A percentile compares a stretch with the other conserved stretches of the same genome.
These are phyloP conservation scores for Penicillium chermesinum DNA, from an alignment of 495 filamentous ascomycete genomes.

Conservation along the genomic window DNA sequence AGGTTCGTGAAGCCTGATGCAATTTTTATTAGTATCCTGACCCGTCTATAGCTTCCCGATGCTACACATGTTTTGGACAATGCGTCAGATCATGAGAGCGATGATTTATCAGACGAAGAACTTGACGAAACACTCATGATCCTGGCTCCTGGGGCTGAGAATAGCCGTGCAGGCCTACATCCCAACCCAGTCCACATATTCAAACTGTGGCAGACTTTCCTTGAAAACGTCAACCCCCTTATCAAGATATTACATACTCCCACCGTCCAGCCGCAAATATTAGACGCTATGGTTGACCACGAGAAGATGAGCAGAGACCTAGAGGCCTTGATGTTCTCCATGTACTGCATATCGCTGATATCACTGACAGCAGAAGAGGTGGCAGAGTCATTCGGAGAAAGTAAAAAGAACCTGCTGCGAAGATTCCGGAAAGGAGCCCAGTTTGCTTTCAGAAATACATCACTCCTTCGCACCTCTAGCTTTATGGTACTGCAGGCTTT, in stretches of 20 bases:
- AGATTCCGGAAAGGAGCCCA: conserved; percentile 41
- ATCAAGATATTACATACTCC: conserved; percentile 68
- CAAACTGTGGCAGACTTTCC: conserved; percentile 63
- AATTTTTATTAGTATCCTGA: neutral
- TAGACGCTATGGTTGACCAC: conserved; percentile 34
- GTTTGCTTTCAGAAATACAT: conserved; percentile 42
- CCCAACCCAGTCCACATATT: conserved; percentile 65
- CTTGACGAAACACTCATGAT: conserved; percentile 20
- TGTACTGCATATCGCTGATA: conserved; percentile 42
- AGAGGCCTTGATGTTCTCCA: conserved; percentile 46
- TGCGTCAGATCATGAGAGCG: conserved; percentile 18
- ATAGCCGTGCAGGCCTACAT: conserved; percentile 43
- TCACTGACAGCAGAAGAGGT: conserved; percentile 37
- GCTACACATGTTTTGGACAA: conserved; percentile 38
- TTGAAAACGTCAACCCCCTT: conserved; percentile 63
- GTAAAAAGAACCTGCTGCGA: conserved; percentile 31
- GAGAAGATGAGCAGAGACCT: conserved; percentile 28
- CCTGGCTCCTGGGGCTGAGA: conserved; percentile 8
- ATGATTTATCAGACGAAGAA: conserved; percentile 15
- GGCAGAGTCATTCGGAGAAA: conserved; percentile 35
- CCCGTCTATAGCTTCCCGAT: conserved; percentile 38
- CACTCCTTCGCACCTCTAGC: conserved; percentile 40
- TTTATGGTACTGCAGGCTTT: conserved; percentile 44
- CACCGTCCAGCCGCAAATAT: conserved; percentile 43
- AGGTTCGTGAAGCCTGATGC: conserved; percentile 30